Evolutionary conservation across 495 filamentous ascomycete species (phyloP).

Genomic region (Tuber umbilicatum): DNA sequence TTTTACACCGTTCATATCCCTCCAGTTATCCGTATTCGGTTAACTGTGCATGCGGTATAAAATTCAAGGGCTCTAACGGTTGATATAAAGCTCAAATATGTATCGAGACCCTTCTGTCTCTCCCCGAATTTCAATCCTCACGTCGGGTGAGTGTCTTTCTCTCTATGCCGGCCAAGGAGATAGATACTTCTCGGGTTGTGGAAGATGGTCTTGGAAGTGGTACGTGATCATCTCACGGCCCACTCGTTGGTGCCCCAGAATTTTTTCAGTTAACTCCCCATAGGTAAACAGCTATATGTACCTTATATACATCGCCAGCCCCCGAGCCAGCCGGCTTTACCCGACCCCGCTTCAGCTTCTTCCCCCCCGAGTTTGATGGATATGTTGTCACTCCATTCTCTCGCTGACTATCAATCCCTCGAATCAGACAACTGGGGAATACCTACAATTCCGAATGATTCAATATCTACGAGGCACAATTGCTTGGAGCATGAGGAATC

Average conservation of each 20-base stretch:
- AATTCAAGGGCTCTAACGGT: constrained; percentile 9
- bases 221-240: background rate
- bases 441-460: constrained; percentile 61
- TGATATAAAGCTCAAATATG: constrained; percentile 32
- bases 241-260: background rate
- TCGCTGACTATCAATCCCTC: constrained; percentile 68
- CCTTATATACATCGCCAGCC: constrained; percentile 71
- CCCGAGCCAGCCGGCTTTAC: constrained; percentile 37
- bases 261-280: background rate
- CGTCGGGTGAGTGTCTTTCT: constrained; percentile 72
- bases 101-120: constrained; percentile 27
- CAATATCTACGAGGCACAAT: constrained; percentile 58
- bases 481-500: constrained; percentile 55
- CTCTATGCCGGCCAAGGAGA: constrained; percentile 81
- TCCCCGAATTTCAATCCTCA: constrained; percentile 37
- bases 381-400: constrained; percentile 71
- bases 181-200: constrained; percentile 73
- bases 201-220: constrained; percentile 66
- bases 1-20: background rate
- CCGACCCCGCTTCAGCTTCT: constrained; percentile 38
- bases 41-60: background rate
- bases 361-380: constrained; percentile 69
- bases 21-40: background rate
- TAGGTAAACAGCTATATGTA: constrained; percentile 72
- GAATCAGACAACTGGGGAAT: constrained; percentile 85